Base-by-base conservation (phyloP, 441 rosid genomes). In the Brassica balearica region DNA sequence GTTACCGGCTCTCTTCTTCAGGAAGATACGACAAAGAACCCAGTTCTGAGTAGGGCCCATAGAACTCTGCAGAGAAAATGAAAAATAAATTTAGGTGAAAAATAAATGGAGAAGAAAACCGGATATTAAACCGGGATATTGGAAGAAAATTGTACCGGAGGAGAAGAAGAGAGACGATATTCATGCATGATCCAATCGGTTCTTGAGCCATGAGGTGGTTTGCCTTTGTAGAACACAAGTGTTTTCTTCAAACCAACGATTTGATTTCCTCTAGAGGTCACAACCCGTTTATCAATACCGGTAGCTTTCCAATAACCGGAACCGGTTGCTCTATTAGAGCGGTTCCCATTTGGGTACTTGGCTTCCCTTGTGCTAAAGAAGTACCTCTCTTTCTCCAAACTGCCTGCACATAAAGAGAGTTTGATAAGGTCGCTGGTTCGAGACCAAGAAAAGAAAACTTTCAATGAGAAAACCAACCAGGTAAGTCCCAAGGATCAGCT, bases 181-280 rank as follows among this genome's bases (percentile, higher is more conserved):
- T 96, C 99, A 9, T 96, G 99, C 98, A 96, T 94, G 82, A 96
- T 85, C 99, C 99, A 96, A 43, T 96, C 95, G 65, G 99, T 94
- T 76, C 96, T 88, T 1, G 89, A 20, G 6, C 99, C 99, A 63
- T 84, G 85, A 3, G 98, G 97, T 2, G 97, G 93, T 73, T 94
- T 96, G 15, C 99, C 99, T 85, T 90, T 90, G 77, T 92, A 96
- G 74, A 92, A 96, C 71, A 96, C 99, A 59, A 96, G 92, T 34
- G 99, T 96, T 86, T 96, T 96, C 87, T 96, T 96, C 89, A 92
- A 85, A 62, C 99, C 99, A 75, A 89, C 96, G 5, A 85, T 83
- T 65, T 87, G 91, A 69, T 81, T 85, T 41, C 89, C 89, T 78
- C 86, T 87, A 58, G 85, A 78, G 67, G 87, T 85, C 48, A 87